phyloP scores from a whole-genome alignment of 768 basidiomycete species.

The Russula virescens region DNA sequence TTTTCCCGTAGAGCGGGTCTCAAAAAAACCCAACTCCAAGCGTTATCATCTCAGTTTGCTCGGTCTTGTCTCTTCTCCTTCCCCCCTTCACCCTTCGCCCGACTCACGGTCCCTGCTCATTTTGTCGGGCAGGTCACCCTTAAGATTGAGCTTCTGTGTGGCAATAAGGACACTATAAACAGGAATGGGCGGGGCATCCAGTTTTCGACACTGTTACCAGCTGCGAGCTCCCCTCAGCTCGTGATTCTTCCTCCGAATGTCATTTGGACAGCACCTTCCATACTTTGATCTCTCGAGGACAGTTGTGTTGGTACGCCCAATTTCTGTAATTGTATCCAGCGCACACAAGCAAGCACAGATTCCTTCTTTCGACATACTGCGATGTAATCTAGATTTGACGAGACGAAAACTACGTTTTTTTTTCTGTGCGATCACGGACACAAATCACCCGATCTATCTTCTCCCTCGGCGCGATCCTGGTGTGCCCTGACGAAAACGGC shows the following conservation, averaged over 20 bases:
- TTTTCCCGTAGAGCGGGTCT: neutral
- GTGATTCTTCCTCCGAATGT: neutral
- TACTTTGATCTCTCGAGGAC: neutral
- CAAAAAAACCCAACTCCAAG: neutral
- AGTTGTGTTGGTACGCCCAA: neutral
- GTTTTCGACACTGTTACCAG: neutral
- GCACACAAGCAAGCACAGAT: neutral
- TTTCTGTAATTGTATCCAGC: neutral
- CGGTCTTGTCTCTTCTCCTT: neutral
- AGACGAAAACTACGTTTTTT: constrained; percentile 4
- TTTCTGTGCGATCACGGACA: constrained; percentile 21
- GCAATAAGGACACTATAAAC: neutral
- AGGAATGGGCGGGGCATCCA: neutral
- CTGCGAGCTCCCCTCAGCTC: constrained; percentile 10
- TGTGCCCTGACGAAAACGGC: constrained; percentile 3
- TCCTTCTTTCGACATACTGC: too few species aligned
- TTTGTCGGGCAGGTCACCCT: neutral
- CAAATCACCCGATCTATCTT: constrained; percentile 20
- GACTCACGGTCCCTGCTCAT: neutral
- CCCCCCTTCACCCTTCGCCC: neutral
- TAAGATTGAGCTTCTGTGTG: neutral
- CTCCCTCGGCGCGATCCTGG: constrained; percentile 15
- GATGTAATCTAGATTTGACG: constrained; percentile 16
- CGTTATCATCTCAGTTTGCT: constrained; percentile 15
- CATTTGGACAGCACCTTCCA: neutral